Conservation (phyloP, 495 filamentous ascomycete genomes). For the Durotheca rogersii region DNA sequence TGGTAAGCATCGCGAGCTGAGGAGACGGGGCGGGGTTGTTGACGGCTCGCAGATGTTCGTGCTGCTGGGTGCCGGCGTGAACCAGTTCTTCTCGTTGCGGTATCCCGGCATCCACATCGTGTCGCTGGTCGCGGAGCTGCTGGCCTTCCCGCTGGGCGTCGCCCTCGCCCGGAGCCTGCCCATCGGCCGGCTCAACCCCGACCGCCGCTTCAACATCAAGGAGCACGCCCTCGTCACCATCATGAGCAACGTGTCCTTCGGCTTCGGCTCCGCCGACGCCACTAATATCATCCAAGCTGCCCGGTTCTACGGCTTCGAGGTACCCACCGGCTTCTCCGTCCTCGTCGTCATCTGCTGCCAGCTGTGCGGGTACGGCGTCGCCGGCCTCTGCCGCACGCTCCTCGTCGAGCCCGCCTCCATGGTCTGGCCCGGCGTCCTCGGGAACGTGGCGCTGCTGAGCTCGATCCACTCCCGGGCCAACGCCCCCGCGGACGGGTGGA, state of each 20-base stretch:
- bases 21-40: neutral
- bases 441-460: conserved; percentile 32
- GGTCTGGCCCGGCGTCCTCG: conserved; percentile 34
- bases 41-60: conserved; percentile 23
- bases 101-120: conserved; percentile 34
- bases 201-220: conserved; percentile 42
- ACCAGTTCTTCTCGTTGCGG: conserved; percentile 34
- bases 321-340: conserved; percentile 46
- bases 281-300: conserved; percentile 50
- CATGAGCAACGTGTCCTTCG: conserved; percentile 36
- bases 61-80: conserved; percentile 32
- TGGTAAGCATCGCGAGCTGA: conserved; percentile 17
- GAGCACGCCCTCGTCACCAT: conserved; percentile 45
- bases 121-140: conserved; percentile 28
- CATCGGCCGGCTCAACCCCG: conserved; percentile 38
- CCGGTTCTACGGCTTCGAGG: conserved; percentile 47
- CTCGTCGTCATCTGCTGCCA: conserved; percentile 38
- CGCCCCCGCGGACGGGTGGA: conserved; percentile 29
- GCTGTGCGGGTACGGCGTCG: conserved; percentile 44
- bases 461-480: conserved; percentile 30
- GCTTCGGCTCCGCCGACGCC: conserved; percentile 42
- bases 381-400: conserved; percentile 46
- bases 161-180: conserved; percentile 27
- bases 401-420: conserved; percentile 41
- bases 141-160: conserved; percentile 32